Percentiles rank a stretch among this genome's conserved stretches.
phyloP scores from a whole-genome alignment of 1,284 basidiomycete species.

The Chalciporus sp. region DNA sequence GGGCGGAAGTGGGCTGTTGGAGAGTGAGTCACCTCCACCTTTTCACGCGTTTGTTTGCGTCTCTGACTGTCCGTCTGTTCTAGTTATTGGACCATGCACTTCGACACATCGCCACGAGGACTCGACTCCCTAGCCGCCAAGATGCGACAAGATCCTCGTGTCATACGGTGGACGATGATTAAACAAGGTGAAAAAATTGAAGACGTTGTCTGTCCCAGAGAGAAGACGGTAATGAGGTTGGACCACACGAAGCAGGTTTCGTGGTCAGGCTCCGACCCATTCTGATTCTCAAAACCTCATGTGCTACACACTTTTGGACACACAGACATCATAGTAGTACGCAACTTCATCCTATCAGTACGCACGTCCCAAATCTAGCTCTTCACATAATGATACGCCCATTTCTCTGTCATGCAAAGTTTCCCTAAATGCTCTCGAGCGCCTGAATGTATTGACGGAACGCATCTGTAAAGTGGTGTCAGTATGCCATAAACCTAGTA shows the following conservation, averaged over 20 bases:
- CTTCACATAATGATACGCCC: too few species aligned
- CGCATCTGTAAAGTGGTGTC: too few species aligned
- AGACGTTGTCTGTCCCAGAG: constrained; percentile 52
- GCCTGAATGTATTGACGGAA: too few species aligned
- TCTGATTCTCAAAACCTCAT: too few species aligned
- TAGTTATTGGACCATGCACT: constrained; percentile 90
- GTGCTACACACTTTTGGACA: too few species aligned
- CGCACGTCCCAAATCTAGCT: too few species aligned
- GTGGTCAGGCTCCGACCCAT: constrained; percentile 25
- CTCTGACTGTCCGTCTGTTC: constrained; percentile 14
- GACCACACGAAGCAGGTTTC: constrained; percentile 27
- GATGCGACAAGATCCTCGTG: constrained; percentile 78
- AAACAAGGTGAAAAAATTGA: constrained; percentile 78
- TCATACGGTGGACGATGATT: constrained; percentile 81
- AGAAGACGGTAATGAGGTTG: constrained; percentile 39
- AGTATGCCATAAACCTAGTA: too few species aligned
- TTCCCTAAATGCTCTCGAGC: too few species aligned
- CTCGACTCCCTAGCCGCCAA: constrained; percentile 65
- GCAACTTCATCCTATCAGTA: too few species aligned
- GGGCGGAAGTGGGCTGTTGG: constrained; percentile 64
- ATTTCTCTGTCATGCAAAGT: too few species aligned
- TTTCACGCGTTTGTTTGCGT: not conserved
- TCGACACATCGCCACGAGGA: constrained; percentile 79
- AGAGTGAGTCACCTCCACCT: constrained; percentile 66
- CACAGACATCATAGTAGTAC: too few species aligned